Evolutionary conservation across 1,284 basidiomycete genomes (phyloP).

Genomic region (Agaricales sp.): DNA sequence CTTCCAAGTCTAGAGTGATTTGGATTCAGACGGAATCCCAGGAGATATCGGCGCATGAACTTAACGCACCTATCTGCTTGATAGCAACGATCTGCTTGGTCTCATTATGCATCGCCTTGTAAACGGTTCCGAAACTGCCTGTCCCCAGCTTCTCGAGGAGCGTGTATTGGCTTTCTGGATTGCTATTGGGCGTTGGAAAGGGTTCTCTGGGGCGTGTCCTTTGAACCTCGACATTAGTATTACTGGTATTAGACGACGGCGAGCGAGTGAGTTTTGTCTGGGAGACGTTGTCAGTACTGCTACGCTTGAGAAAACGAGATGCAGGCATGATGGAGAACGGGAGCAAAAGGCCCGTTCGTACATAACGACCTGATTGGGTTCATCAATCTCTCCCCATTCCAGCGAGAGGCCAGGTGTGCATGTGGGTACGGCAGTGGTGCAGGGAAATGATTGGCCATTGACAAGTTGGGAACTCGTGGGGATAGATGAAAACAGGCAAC

Average conservation of each 20-base stretch:
- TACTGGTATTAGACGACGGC: conserved; percentile 40
- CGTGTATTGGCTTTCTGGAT: conserved; percentile 84
- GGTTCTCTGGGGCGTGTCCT: conserved; percentile 38
- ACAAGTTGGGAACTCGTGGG: background rate
- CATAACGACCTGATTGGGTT: conserved; percentile 3
- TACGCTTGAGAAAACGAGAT: conserved; percentile 32
- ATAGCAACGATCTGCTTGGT: conserved; percentile 93
- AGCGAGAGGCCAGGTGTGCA: background rate
- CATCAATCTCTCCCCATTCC: background rate
- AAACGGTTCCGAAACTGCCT: conserved; percentile 95
- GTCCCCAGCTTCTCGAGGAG: conserved; percentile 93
- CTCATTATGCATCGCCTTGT: conserved; percentile 93
- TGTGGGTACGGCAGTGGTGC: background rate
- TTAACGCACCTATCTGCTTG: conserved; percentile 84
- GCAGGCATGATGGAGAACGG: conserved; percentile 29
- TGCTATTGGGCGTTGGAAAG: conserved; percentile 59
- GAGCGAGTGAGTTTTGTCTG: conserved; percentile 35
- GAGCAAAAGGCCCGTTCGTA: conserved; percentile 6
- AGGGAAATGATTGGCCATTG: no score
- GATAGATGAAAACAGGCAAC: background rate
- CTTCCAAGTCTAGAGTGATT: conserved; percentile 51
- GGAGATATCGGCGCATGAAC: conserved; percentile 1
- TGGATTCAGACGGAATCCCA: conserved; percentile 3
- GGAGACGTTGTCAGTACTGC: conserved; percentile 24
- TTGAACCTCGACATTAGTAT: conserved; percentile 32